Evolutionary conservation across 2,329 filamentous ascomycete genomes (phyloP), one percentile per base, ranked within the genome.

Genomic region (Scedosporium boydii): DNA sequence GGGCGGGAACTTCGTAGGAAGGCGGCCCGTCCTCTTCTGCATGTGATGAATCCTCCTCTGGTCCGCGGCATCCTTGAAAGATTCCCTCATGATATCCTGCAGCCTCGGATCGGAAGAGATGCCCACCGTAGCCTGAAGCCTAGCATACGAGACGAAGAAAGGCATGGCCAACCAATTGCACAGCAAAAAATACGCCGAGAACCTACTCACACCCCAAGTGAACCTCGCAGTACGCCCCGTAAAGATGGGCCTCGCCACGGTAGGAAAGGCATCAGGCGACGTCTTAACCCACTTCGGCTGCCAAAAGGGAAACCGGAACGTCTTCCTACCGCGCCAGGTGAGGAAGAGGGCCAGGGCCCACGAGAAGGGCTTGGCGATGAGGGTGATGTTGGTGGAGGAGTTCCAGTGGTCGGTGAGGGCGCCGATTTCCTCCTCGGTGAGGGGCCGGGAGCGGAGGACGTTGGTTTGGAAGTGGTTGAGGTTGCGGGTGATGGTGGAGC

Each of bases 241-340:
- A 1, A 73, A 48, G n/a, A 72, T 29, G 4, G 68, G 66, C 18
- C 62, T 16, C 2, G 55, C 51, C 48, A 62, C 65, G 5, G 62
- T 58, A 3, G 75, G 73, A 55, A 76, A 76, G 12, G 63, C 60
- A 34, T 61, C 34, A 7, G 74, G 73, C 61, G 73, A 67, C 44
- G 74, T 73, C 29, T 57, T 67, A 21, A 63, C 58, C 44, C 69
- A 66, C 55, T 73, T 71, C 2, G 76, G 75, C 44, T 67, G 70
- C 67, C 71, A 75, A 48, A 79, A 70, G 16, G 77, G 76, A 65
- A 80, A 79, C 5, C 70, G 71, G 66, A 74, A 77, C 3, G 68
- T 73, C 21, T 65, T 65, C 48, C 73, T 71, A 4, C 70, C 69
- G 9, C 66, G 63, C 41, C 68, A 72, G 1, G 74, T 63, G 59